These are phyloP conservation scores for Phalaenopsis equestris DNA, from an alignment of 106 monocot genomes.

Conservation along the genomic window DNA sequence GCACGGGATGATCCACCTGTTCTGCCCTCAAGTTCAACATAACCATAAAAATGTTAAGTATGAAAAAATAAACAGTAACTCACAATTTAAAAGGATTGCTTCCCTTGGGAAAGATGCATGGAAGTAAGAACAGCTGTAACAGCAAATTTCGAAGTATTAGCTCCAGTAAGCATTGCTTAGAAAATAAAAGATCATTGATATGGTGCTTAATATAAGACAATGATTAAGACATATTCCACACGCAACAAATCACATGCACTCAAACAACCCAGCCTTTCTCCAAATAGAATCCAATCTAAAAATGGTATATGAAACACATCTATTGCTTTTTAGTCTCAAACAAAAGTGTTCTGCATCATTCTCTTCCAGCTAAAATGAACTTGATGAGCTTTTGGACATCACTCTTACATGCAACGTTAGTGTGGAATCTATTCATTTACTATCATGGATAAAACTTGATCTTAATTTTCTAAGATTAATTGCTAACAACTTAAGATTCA, in stretches of 20 bases:
- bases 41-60: constrained; percentile 15
- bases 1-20: constrained; percentile 92
- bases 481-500: too few species aligned
- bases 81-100: neutral
- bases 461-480: too few species aligned
- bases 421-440: too few species aligned
- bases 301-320: neutral
- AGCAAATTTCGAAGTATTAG: neutral
- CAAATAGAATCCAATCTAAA: neutral
- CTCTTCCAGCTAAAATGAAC: neutral
- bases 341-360: neutral
- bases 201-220: neutral
- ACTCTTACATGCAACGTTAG: too few species aligned
- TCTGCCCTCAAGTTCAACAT: constrained; percentile 27
- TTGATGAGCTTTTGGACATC: neutral
- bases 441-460: too few species aligned
- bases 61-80: constrained; percentile 6
- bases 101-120: neutral
- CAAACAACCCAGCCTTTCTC: neutral
- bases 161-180: neutral
- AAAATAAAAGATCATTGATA: neutral
- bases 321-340: neutral
- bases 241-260: neutral
- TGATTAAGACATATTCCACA: neutral
- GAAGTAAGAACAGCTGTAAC: neutral